Conservation (phyloP, 2,329 filamentous ascomycete species). For the Sclerotinia spermophila region DNA sequence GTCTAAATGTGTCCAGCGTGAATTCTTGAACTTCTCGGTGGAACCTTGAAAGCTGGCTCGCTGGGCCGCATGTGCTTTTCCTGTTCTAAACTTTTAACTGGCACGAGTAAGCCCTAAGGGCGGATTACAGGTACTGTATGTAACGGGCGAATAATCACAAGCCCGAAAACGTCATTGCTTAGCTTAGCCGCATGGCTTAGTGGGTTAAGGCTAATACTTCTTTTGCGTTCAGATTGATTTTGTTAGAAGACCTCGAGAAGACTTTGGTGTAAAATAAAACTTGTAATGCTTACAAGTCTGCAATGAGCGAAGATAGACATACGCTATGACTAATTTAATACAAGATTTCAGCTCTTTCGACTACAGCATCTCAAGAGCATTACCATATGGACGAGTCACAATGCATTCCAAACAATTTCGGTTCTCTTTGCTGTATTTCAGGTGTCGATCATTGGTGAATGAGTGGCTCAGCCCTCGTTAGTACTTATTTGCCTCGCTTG, state of each 20-base stretch:
- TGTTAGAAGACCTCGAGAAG: no score
- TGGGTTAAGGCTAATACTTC: not conserved
- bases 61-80: not conserved
- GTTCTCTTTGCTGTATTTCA: not conserved
- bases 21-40: not conserved
- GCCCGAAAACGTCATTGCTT: no score
- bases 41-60: not conserved
- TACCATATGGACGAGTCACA: not conserved
- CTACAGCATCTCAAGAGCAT: no score
- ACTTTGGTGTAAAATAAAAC: rapidly evolving
- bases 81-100: not conserved
- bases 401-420: not conserved
- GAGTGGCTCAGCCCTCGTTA: not conserved
- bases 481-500: not conserved
- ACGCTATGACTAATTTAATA: not conserved
- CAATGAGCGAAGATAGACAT: not conserved
- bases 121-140: no score
- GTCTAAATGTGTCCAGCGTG: not conserved
- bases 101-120: not conserved
- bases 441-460: not conserved
- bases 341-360: not conserved
- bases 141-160: no score
- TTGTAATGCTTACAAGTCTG: not conserved
- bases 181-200: not conserved
- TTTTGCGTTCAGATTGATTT: not conserved